Percentiles rank a stretch among this genome's conserved stretches.
Evolutionary conservation across 768 basidiomycete species (phyloP).

Genomic region (Boletus sp.): DNA sequence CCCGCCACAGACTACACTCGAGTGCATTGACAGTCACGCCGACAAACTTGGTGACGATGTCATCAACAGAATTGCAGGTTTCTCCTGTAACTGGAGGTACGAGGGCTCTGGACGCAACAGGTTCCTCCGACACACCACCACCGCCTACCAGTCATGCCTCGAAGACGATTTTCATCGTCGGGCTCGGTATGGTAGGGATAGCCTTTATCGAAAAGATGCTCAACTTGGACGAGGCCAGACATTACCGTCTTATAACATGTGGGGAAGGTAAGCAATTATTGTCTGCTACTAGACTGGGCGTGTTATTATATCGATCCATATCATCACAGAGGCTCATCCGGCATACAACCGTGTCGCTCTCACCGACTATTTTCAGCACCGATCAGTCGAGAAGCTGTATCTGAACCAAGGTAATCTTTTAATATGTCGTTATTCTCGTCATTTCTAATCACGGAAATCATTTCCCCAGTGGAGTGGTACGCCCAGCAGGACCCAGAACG

Average conservation of each 20-base stretch:
- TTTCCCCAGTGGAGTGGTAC: constrained; percentile 52
- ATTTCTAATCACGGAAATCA: constrained; percentile 1
- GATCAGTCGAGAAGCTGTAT: constrained; percentile 57
- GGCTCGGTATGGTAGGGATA: background rate
- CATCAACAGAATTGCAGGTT: too few relatives aligned
- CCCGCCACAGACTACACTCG: too few relatives aligned
- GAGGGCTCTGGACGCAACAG: too few relatives aligned
- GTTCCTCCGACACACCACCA: too few relatives aligned
- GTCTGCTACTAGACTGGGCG: constrained; percentile 21
- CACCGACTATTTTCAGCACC: constrained; percentile 63
- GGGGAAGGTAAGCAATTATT: constrained; percentile 49
- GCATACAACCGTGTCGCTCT: constrained; percentile 53
- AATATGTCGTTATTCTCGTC: background rate
- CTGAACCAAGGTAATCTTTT: constrained; percentile 44
- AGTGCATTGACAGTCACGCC: too few relatives aligned
- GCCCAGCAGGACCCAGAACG: constrained; percentile 52
- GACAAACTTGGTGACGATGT: too few relatives aligned
- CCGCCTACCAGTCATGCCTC: too few relatives aligned
- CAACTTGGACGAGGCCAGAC: constrained; percentile 46
- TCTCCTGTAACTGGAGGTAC: too few relatives aligned
- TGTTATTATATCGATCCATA: constrained; percentile 3
- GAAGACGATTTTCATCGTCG: too few relatives aligned
- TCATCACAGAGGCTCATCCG: constrained; percentile 37
- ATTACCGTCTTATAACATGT: constrained; percentile 55
- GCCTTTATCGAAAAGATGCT: constrained; percentile 73